These are phyloP conservation scores for Neurospora intermedia DNA, from an alignment of 495 filamentous ascomycete species.

Conservation along the genomic window DNA sequence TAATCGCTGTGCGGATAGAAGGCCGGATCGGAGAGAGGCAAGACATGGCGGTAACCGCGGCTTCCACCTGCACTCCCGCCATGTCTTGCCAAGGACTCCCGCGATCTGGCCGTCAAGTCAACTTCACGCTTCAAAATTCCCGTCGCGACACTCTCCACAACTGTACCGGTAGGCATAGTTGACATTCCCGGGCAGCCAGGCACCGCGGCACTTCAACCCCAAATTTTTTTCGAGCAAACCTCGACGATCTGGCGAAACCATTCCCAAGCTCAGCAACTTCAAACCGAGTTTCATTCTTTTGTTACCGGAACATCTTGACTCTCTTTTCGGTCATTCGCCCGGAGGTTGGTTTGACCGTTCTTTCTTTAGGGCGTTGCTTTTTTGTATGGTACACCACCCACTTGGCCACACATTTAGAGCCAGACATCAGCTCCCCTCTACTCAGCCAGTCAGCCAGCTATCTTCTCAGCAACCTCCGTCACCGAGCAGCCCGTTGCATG, in stretches of 20 bases:
- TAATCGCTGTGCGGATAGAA: neutral
- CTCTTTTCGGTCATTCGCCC: neutral
- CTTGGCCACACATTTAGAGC: neutral
- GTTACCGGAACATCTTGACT: neutral
- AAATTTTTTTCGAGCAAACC: neutral
- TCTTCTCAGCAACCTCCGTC: neutral
- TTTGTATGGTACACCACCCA: neutral
- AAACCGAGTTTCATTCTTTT: neutral
- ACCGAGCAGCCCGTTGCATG: neutral
- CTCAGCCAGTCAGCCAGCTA: neutral
- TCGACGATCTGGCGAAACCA: neutral
- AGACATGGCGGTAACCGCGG: neutral
- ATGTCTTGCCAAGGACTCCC: neutral
- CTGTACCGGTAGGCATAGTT: neutral
- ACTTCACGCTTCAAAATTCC: neutral
- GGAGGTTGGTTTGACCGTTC: neutral
- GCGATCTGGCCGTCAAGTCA: neutral
- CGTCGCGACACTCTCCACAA: neutral
- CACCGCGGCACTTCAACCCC: neutral
- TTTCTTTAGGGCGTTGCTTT: neutral
- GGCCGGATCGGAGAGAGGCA: neutral
- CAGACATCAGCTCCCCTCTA: neutral
- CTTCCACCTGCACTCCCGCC: neutral
- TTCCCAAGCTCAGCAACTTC: neutral
- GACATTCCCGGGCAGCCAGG: too few species aligned